Evolutionary conservation across 177 flowering plant species (phyloP).

Genomic region (Tripterygium wilfordii): DNA sequence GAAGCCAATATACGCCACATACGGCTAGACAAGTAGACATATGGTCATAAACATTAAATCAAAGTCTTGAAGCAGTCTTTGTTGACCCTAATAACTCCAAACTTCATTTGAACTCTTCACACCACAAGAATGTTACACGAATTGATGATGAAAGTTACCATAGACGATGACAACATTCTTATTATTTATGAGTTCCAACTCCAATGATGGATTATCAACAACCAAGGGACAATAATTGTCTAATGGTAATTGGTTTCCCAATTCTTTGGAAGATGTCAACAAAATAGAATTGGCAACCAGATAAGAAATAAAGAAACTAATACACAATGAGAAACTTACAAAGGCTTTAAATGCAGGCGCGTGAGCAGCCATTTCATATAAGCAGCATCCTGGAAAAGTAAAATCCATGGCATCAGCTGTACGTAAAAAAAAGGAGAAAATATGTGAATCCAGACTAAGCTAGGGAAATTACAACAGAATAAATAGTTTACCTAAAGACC

Average conservation of each 20-base stretch:
- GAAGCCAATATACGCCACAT: neutral
- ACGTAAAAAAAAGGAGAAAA: neutral
- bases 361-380: conserved; percentile 91
- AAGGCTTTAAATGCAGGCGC: conserved; percentile 95
- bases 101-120: too few relatives aligned
- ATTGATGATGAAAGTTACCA: too few relatives aligned
- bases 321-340: conserved; percentile 46
- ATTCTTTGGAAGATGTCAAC: neutral
- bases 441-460: too few relatives aligned
- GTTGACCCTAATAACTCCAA: too few relatives aligned
- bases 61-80: too few relatives aligned
- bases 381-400: conserved; percentile 92
- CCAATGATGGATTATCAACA: conserved; percentile 29
- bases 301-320: neutral
- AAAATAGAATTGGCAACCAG: neutral
- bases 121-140: too few relatives aligned
- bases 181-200: too few relatives aligned
- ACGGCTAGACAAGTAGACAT: too few relatives aligned
- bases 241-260: too few relatives aligned
- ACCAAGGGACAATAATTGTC: too few relatives aligned
- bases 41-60: too few relatives aligned
- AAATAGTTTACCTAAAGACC: conserved; percentile 74
- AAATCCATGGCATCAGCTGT: neutral
- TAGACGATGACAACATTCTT: too few relatives aligned
- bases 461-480: neutral